Evolutionary conservation across 2,329 filamentous ascomycete species (phyloP), one percentile per base, ranked within the genome.

Genomic region (Nothomitra cinnamomea): DNA sequence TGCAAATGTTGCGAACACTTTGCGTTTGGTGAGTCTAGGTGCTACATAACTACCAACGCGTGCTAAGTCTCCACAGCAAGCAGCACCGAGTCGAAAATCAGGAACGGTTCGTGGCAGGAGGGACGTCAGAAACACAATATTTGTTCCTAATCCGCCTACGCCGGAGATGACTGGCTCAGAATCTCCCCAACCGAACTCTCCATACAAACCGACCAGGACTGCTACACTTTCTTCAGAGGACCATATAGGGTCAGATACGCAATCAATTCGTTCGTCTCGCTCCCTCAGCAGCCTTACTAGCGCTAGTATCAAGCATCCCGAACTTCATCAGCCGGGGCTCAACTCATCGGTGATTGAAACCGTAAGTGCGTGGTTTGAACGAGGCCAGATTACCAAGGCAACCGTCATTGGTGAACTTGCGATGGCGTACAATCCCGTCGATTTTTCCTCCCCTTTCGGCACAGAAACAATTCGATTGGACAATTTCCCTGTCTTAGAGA

Each of bases 291-390:
- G 74, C 59, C 79, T 80, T 45, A 70, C 83, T 43, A 75, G 75
- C 2, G 78, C 85, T 59, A 66, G 63, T n/a, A 71, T 79, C 52
- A 83, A 81, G 61, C 92, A 98, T 64, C 83, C 87, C 0, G 88
- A 95, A 17, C 74, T 94, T 68, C 77, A 83, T 53, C 77, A 79
- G 8, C 79, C 85, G 1, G 90, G 92, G 1, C 72, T 98, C 4
- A 92, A 87, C 65, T 81, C 85, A 2, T 96, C 90, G 13, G 77
- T 96, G 54, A 84, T 96, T 51, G 92, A 98, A 66, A 92, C 85
- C 0, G 80, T 96, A n/a, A 92, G 81, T 57, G 86, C 85, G 13
- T 80, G 79, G 53, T 94, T 95, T 63, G 83, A 89, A 54, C 77
- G 83, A 35, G 85, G 86, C 7, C 72, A 72, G 12, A 69, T 89